Conservation (phyloP, 164 flowering plant species). For the Vitis cinerea region DNA sequence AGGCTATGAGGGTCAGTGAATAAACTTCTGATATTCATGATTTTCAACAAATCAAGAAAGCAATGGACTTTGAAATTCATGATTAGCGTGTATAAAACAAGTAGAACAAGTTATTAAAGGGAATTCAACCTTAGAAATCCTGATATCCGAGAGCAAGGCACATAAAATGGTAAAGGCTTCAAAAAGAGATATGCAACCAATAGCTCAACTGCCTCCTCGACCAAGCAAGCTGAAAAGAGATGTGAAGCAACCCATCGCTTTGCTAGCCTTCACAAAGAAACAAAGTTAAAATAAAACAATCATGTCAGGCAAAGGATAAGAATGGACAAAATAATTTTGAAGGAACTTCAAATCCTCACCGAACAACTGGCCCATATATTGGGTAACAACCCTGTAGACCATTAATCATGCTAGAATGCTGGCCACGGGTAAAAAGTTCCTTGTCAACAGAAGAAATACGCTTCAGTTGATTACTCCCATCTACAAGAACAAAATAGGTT, state of each 20-base stretch:
- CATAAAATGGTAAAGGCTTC: slow-evolving; percentile 72
- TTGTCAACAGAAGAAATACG: slow-evolving; percentile 51
- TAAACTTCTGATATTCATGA: too few species aligned
- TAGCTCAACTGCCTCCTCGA: slow-evolving; percentile 83
- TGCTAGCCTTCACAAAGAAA: slow-evolving; percentile 67
- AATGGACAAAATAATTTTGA: not conserved
- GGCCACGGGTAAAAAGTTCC: slow-evolving; percentile 62
- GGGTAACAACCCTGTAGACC: slow-evolving; percentile 79
- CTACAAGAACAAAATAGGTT: slow-evolving; percentile 24
- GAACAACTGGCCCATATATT: slow-evolving; percentile 73
- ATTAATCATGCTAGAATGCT: slow-evolving; percentile 94
- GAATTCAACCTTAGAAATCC: slow-evolving; percentile 81
- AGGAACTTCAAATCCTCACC: slow-evolving; percentile 39
- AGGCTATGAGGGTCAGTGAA: too few species aligned
- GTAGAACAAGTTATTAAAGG: not conserved
- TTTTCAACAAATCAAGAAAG: too few species aligned
- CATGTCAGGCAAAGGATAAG: not conserved
- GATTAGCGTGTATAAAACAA: too few species aligned
- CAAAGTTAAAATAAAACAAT: slow-evolving; percentile 1
- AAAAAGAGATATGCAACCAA: slow-evolving; percentile 83
- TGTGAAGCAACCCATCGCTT: slow-evolving; percentile 97
- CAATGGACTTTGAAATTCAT: too few species aligned
- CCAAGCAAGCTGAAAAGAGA: slow-evolving; percentile 74
- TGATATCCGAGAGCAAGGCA: slow-evolving; percentile 78
- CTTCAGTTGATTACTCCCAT: slow-evolving; percentile 42